Evolutionary conservation across 495 filamentous ascomycete species (phyloP), one percentile per base, ranked within the genome.

Genomic region (Penicillium silybi): DNA sequence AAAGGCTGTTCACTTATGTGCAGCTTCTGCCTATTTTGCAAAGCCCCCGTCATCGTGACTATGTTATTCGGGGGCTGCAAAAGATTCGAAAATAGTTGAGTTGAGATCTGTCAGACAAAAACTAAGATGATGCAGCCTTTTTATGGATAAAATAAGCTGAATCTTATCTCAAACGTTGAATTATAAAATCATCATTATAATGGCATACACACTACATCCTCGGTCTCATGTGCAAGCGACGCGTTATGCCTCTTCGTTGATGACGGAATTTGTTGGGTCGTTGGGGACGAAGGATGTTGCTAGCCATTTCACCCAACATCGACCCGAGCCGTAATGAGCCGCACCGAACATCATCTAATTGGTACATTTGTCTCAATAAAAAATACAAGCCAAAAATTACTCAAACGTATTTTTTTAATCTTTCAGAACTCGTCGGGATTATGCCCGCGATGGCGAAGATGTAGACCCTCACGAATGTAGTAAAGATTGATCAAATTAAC

Each of bases 1-100:
- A 96, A 83, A 42, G 88, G 85, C 18, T 67, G 66, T 37, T 78
- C 75, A 6, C 66, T 68, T 49, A 76, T 77, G 54, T 77, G 74
- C 17, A 58, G 44, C 43, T 68, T 74, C 50, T 59, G 26, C 38
- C 25, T n/a, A 26, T 17, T 35, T 13, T 48, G 18, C 29, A 38
- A 37, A 6, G 46, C 22, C 17, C 32, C 27, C 9, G 46, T 48
- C 50, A 55, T 63, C 11, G 11, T 32, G 29, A 32, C 2, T 13
- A 23, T 23, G 22, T 32, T 15, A n/a, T n/a, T n/a, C n/a, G n/a
- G n/a, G 29, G 9, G 10, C 8, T 32, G 4, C 10, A 15, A 32
- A 13, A 1, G 13, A 13, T 1, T 13, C 26, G 11, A 32, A 9
- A 32, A 3, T 32, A 3, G 11, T 13, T 13, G 8, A 13, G 29